These are phyloP conservation scores for Polytrichum commune DNA, from an alignment of 225 moss, liverwort and hornwort genomes.

Conservation along the genomic window DNA sequence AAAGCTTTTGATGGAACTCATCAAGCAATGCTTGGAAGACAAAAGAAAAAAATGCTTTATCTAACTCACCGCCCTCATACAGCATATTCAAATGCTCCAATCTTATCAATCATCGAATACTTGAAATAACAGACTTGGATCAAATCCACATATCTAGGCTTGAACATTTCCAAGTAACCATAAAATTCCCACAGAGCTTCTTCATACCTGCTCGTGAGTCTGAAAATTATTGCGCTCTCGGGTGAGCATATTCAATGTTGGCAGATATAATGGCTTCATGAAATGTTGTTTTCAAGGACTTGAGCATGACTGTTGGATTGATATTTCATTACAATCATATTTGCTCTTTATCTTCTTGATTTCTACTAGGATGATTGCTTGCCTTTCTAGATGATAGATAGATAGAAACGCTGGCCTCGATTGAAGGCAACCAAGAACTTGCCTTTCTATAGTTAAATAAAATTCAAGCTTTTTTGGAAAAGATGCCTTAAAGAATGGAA, in stretches of 20 bases:
- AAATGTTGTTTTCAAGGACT: no score
- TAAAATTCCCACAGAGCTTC: constrained; percentile 7
- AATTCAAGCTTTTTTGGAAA: no score
- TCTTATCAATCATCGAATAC: constrained; percentile 3
- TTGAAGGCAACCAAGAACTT: no score
- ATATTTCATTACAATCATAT: no score
- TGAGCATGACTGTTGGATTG: no score
- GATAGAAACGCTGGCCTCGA: no score
- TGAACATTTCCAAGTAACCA: not conserved
- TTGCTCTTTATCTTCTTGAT: no score
- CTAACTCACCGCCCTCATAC: not conserved
- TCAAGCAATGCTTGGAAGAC: not conserved
- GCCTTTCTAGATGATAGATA: no score
- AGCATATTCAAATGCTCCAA: constrained; percentile 14
- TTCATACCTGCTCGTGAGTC: constrained; percentile 13
- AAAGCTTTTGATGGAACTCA: not conserved
- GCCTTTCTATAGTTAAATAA: no score
- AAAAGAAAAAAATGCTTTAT: not conserved
- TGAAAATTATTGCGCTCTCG: constrained; percentile 14
- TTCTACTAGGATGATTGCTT: no score
- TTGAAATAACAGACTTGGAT: constrained; percentile 10
- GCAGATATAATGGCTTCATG: not conserved
- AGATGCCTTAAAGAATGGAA: no score
- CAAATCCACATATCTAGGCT: not conserved
- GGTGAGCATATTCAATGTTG: not conserved